A percentile compares a stretch with the other conserved stretches of the same genome.
Conservation (phyloP, 164 flowering plant genomes). For the Vitis rotundifolia region DNA sequence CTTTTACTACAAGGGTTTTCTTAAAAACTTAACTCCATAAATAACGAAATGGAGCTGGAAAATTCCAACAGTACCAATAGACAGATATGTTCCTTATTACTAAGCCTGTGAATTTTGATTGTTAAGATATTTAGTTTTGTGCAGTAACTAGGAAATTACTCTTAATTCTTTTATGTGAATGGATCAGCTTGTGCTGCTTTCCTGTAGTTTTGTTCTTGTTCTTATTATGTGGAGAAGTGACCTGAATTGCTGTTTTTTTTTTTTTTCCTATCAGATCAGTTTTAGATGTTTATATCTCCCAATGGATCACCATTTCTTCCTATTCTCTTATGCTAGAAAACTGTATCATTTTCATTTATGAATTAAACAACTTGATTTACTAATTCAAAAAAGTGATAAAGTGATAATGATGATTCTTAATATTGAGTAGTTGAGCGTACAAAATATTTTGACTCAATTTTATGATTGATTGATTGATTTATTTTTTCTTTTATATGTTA, state of each 20-base stretch:
- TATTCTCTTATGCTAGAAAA: background rate
- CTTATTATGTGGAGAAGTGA: background rate
- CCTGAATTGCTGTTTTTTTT: background rate
- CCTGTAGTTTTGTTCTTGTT: background rate
- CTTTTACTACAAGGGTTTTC: no score
- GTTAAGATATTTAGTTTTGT: background rate
- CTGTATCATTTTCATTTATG: background rate
- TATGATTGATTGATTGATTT: no score
- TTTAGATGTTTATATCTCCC: background rate
- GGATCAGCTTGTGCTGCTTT: conserved; percentile 5
- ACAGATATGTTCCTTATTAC: no score
- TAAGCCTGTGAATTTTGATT: background rate
- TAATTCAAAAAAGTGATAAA: background rate
- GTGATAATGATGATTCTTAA: background rate
- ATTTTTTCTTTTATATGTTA: no score
- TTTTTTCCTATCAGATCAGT: background rate
- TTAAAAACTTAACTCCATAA: no score
- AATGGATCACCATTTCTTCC: background rate
- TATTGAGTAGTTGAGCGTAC: background rate
- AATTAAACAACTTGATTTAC: background rate
- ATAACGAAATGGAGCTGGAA: no score
- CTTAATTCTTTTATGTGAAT: background rate
- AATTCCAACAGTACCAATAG: no score
- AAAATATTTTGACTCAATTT: background rate
- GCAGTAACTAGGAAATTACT: background rate